Evolutionary conservation across 106 monocot species (phyloP).

Genomic region (Allium fistulosum): DNA sequence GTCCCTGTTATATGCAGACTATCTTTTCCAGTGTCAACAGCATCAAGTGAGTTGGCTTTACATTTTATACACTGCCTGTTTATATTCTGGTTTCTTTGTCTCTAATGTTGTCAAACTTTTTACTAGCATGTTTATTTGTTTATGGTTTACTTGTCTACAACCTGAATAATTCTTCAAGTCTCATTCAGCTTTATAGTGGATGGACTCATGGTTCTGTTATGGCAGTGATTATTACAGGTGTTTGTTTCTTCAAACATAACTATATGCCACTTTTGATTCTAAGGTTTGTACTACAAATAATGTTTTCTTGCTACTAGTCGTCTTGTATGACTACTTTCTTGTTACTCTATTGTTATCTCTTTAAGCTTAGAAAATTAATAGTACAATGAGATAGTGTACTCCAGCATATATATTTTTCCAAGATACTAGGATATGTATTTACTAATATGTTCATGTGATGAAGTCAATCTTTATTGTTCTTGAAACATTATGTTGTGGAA

Average conservation of each 20-base stretch:
- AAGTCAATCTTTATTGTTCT: too few relatives aligned
- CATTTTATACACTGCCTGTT: background rate
- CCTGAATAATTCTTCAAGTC: slow-evolving; percentile 6
- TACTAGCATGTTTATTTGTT: slow-evolving; percentile 20
- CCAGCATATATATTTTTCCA: too few relatives aligned
- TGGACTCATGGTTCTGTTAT: slow-evolving; percentile 3
- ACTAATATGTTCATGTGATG: too few relatives aligned
- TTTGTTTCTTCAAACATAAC: background rate
- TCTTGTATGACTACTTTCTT: too few relatives aligned
- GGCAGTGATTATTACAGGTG: slow-evolving; percentile 11
- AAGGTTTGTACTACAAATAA: too few relatives aligned
- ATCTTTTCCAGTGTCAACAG: slow-evolving; percentile 23
- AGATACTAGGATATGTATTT: too few relatives aligned
- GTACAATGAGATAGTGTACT: too few relatives aligned
- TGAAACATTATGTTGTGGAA: too few relatives aligned
- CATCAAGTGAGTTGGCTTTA: slow-evolving; percentile 21
- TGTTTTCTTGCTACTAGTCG: too few relatives aligned
- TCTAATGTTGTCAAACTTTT: slow-evolving; percentile 35
- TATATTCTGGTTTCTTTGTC: slow-evolving; percentile 19
- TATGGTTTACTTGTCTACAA: slow-evolving; percentile 18
- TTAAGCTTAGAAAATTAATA: too few relatives aligned
- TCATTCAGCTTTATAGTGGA: slow-evolving; percentile 11
- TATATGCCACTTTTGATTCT: too few relatives aligned
- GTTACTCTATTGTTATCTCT: too few relatives aligned
- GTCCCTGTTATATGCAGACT: slow-evolving; percentile 12